Percentiles rank a stretch among this genome's conserved stretches.
phyloP scores from a whole-genome alignment of 2,329 filamentous ascomycete species.

The Cylindrodendrum hubeiense region DNA sequence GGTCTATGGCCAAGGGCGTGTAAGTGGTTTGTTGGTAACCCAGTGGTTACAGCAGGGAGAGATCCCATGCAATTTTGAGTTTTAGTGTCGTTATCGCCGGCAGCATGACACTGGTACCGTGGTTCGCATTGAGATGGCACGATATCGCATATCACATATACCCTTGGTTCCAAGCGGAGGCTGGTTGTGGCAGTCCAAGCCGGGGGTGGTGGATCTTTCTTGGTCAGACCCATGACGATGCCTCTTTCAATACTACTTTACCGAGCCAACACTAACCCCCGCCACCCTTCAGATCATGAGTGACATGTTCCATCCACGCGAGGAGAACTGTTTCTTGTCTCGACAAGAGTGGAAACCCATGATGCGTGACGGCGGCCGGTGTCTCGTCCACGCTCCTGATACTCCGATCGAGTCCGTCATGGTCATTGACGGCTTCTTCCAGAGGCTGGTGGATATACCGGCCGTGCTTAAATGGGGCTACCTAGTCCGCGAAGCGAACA shows the following conservation, averaged over 20 bases:
- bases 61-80: neutral
- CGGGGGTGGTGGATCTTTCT: constrained; percentile 36
- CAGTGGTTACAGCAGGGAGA: constrained; percentile 10
- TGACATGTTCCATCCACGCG: constrained; percentile 51
- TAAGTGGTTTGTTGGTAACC: constrained; percentile 10
- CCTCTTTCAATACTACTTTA: constrained; percentile 38
- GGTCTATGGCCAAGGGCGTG: neutral
- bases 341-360: constrained; percentile 52
- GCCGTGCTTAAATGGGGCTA: constrained; percentile 49
- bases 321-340: constrained; percentile 52
- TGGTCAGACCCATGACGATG: constrained; percentile 28
- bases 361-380: constrained; percentile 43
- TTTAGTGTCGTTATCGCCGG: constrained; percentile 9
- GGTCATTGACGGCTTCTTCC: constrained; percentile 50
- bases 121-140: constrained; percentile 41
- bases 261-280: constrained; percentile 37
- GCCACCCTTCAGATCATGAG: constrained; percentile 51
- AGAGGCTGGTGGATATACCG: constrained; percentile 50
- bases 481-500: constrained; percentile 47
- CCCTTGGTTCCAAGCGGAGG: constrained; percentile 40
- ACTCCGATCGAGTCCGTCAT: constrained; percentile 38
- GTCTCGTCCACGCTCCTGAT: constrained; percentile 42
- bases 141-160: constrained; percentile 45
- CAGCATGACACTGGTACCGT: neutral
- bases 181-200: constrained; percentile 28